These are phyloP conservation scores for Solanum pimpinellifolium DNA, from an alignment of 257 asterid species.

Conservation along the genomic window DNA sequence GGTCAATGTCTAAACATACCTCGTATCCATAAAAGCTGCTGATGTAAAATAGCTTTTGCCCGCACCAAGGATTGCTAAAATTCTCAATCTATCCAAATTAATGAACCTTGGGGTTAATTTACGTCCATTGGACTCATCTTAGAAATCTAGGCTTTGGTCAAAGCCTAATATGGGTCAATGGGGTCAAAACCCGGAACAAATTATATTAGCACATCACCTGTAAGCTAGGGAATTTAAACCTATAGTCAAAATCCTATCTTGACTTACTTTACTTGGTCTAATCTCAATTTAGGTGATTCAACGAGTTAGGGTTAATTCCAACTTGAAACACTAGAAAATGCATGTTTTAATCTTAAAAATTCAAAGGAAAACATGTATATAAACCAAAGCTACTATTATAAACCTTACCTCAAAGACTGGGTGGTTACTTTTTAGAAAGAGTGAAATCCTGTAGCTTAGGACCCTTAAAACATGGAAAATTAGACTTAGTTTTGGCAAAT, in stretches of 20 bases:
- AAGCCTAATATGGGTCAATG: not conserved
- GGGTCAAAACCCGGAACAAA: not conserved
- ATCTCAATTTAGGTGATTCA: not conserved
- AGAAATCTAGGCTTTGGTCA: not conserved
- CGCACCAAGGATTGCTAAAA: not conserved
- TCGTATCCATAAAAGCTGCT: not conserved
- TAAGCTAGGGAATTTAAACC: not conserved
- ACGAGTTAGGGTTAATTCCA: not conserved
- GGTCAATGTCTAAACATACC: not conserved
- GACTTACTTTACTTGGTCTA: not conserved
- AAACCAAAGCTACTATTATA: not conserved
- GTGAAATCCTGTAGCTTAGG: not conserved
- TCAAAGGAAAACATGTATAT: not conserved
- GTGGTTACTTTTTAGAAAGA: not conserved
- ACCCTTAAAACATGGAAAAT: not conserved
- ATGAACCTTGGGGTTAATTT: not conserved
- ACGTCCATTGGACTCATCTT: not conserved
- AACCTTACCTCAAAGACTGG: not conserved
- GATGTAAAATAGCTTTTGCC: not conserved
- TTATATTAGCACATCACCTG: not conserved
- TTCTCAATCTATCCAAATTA: not conserved
- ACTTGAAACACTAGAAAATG: not conserved
- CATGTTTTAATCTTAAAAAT: not conserved
- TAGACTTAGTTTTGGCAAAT: not conserved
- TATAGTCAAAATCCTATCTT: not conserved